Evolutionary conservation across 2,329 filamentous ascomycete species (phyloP).

Genomic region (Colletotrichum trifolii): DNA sequence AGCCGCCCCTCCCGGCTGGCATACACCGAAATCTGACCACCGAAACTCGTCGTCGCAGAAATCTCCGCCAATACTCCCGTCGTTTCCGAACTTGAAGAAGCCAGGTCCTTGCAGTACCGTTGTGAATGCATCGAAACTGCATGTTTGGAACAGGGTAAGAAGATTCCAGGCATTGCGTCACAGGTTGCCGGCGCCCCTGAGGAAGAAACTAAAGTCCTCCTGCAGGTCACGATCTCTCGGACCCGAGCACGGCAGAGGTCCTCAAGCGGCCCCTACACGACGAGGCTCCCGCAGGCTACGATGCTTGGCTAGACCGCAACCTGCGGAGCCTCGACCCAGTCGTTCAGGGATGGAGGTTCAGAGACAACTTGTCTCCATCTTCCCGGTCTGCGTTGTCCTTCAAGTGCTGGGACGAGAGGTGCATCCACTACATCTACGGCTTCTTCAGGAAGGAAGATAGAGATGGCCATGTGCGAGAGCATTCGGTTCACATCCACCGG

Average conservation of each 20-base stretch:
- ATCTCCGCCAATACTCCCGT: constrained; percentile 53
- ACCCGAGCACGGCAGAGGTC: constrained; percentile 51
- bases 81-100: constrained; percentile 67
- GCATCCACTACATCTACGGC: constrained; percentile 69
- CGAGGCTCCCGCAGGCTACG: constrained; percentile 59
- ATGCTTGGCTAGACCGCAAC: constrained; percentile 64
- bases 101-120: constrained; percentile 65
- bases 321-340: constrained; percentile 60
- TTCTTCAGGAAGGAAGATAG: constrained; percentile 62
- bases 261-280: constrained; percentile 50
- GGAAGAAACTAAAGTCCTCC: constrained; percentile 21
- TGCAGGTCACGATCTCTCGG: constrained; percentile 56
- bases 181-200: background rate
- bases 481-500: constrained; percentile 52
- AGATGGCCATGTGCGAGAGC: constrained; percentile 61
- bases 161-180: background rate
- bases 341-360: constrained; percentile 53
- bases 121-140: constrained; percentile 68
- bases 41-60: constrained; percentile 43
- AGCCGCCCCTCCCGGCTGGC: constrained; percentile 5
- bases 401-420: constrained; percentile 67
- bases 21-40: background rate
- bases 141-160: constrained; percentile 60
- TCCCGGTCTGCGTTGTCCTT: constrained; percentile 53
- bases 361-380: constrained; percentile 49